phyloP scores from a whole-genome alignment of 1,284 basidiomycete genomes.

The Takashimella tepidaria region DNA sequence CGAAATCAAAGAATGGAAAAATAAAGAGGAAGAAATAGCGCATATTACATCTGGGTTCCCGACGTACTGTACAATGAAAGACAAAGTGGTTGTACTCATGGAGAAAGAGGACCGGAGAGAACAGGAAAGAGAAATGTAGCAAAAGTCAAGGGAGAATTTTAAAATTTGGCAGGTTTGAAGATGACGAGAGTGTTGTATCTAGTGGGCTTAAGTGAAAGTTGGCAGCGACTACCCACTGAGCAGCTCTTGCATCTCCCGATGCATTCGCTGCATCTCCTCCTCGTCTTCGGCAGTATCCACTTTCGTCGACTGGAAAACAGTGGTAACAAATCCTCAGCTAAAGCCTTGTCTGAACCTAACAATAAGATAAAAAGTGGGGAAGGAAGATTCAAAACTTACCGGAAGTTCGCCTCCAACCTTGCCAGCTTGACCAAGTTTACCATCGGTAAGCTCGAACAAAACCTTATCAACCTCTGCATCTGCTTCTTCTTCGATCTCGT shows the following conservation, averaged over 20 bases:
- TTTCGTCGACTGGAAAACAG: constrained; percentile 50
- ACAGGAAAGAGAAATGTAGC: constrained; percentile 22
- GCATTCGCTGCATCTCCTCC: constrained; percentile 81
- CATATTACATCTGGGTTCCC: no score
- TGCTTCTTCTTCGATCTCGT: constrained; percentile 93
- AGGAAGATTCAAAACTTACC: constrained; percentile 60
- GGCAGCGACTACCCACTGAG: constrained; percentile 58
- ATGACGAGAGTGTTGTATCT: no score
- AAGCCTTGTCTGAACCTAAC: no score
- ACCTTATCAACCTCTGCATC: constrained; percentile 97
- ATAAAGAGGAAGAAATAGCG: no score
- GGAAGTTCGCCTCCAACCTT: constrained; percentile 68
- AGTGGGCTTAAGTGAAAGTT: no score
- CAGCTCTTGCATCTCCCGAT: constrained; percentile 75
- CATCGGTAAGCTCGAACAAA: constrained; percentile 89
- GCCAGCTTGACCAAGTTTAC: constrained; percentile 82
- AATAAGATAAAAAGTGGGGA: no score
- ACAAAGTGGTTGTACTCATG: constrained; percentile 1
- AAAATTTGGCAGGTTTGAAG: no score
- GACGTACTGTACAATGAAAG: no score
- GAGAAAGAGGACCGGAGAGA: not conserved
- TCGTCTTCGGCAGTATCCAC: constrained; percentile 65
- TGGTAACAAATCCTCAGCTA: no score
- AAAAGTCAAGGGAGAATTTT: constrained; percentile 57
- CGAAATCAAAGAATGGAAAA: no score